Base-by-base conservation (phyloP, 1,284 basidiomycete genomes). In the Inonotus obliquus region DNA sequence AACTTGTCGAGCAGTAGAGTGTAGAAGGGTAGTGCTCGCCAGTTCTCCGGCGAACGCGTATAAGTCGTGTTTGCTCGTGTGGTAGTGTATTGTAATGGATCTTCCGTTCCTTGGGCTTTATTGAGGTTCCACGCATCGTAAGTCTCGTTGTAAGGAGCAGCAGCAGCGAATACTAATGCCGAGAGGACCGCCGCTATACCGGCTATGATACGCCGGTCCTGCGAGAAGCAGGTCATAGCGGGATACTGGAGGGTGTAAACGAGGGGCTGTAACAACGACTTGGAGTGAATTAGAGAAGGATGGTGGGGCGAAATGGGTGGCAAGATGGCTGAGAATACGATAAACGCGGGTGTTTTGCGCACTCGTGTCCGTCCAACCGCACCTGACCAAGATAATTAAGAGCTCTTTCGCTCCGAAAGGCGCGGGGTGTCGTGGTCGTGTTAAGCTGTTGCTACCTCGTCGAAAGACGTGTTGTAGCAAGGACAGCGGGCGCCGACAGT, bases 1-100 rank as follows among this genome's bases (percentile, higher is more conserved):
- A 92, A 96, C 75, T 96, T 96, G 82, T 96, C 94, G 69, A 94
- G 73, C 55, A 96, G 85, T 66, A 96, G 72, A 45, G 91, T 94
- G 73, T 96, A 96, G 62, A 86, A 83, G 0, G 94, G 92, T 19
- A 94, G 75, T 17, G 84, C 78, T 37, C 94, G 83, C 94, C 94
- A 96, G 74, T 96, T 96, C n/a, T 68, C 61, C 0, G 94, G 94
- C 0, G 91, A 94, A 0, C 81, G 79, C 0, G 85, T 89, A 74
- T 95, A 94, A 1, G 80, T 84, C 1, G 74, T 77, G 67, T 85
- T 89, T 14, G 80, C 73, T 57, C 86, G 80, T 55, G 82, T 79
- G 4, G 90, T 76, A 25, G 77, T 72, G 74, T 94, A 96, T 52
- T 94, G 81, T 39, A 86, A 74, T 11, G 88, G 84, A 59, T 81